Percentiles rank a stretch among this genome's conserved stretches.
Evolutionary conservation across 1,284 basidiomycete genomes (phyloP).

Genomic region (Trichosporon ovoides): DNA sequence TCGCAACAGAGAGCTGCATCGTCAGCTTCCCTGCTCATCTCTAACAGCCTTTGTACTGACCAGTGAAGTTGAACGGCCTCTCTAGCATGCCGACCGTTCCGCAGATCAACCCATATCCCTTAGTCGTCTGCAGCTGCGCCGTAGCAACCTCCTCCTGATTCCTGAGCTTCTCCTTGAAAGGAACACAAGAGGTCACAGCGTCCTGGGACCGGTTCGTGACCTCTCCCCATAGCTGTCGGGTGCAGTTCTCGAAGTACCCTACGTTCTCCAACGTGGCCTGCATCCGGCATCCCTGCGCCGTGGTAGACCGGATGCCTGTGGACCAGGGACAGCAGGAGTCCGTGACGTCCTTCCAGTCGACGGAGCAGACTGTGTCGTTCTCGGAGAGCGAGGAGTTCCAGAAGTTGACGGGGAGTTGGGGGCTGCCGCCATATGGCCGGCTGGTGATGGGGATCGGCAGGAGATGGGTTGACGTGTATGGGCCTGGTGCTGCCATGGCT

Average conservation of each 20-base stretch:
- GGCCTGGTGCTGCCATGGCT: neutral
- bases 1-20: no score
- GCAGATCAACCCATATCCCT: no score
- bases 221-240: neutral
- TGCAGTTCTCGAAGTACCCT: neutral
- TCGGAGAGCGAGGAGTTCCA: neutral
- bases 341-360: neutral
- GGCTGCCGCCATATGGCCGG: neutral
- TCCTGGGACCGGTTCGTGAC: neutral
- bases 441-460: neutral
- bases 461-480: neutral
- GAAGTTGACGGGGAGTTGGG: neutral
- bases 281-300: neutral
- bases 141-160: neutral
- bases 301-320: neutral
- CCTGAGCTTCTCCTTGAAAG: neutral
- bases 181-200: neutral
- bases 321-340: neutral
- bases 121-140: no score
- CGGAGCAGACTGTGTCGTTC: neutral
- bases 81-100: no score
- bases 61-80: no score
- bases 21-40: no score
- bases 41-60: no score
- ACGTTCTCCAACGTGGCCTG: neutral